Evolutionary conservation across 2,329 filamentous ascomycete genomes (phyloP).

Genomic region (Pseudofabraea citricarpa): DNA sequence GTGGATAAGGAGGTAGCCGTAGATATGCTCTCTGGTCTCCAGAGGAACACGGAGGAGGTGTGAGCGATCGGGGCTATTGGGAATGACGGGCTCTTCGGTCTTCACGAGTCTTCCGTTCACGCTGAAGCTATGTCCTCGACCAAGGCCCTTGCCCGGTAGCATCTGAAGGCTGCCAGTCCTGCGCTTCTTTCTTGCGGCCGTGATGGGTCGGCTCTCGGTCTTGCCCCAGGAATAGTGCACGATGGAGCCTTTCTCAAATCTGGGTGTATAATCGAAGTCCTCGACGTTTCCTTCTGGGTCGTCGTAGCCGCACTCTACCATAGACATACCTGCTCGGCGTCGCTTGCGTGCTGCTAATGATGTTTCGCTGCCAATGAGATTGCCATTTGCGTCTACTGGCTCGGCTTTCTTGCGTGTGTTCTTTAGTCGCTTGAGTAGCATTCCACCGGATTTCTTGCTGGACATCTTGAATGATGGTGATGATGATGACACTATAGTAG

Average conservation of each 20-base stretch:
- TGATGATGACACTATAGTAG: background rate
- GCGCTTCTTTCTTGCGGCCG: constrained; percentile 3
- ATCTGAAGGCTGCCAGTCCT: background rate
- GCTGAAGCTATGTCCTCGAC: background rate
- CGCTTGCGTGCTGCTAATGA: background rate
- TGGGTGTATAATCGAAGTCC: background rate
- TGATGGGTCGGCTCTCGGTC: constrained; percentile 2
- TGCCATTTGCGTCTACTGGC: background rate
- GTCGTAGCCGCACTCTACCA: background rate
- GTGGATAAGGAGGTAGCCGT: constrained; percentile 15
- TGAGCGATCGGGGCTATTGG: constrained; percentile 10
- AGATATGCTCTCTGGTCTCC: constrained; percentile 22
- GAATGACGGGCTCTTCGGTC: constrained; percentile 2
- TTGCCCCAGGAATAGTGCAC: constrained; percentile 10
- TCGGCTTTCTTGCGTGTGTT: background rate
- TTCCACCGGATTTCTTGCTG: background rate
- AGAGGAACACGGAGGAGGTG: constrained; percentile 16
- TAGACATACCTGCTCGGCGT: background rate
- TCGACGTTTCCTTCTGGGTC: background rate
- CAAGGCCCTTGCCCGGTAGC: background rate
- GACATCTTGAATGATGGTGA: background rate
- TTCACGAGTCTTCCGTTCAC: constrained; percentile 6
- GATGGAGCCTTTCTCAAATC: constrained; percentile 6
- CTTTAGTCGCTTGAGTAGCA: background rate
- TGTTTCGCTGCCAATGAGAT: background rate